Evolutionary conservation across 1,139 yeast genomes (phyloP), one percentile per base, ranked within the genome.

Genomic region (Kluyveromyces sp.): DNA sequence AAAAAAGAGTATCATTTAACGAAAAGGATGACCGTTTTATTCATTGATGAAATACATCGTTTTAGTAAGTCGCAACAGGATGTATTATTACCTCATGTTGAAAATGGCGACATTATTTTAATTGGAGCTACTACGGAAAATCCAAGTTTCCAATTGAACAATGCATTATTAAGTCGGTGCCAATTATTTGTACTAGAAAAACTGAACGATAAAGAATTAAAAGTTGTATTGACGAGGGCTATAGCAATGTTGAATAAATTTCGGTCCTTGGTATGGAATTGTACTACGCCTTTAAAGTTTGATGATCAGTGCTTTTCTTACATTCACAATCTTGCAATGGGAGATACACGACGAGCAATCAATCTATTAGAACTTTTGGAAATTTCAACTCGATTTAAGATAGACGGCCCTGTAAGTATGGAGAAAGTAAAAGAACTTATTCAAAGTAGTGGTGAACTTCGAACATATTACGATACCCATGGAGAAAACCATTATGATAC

Each of bases 91-190:
- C 88, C 88, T 0, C 82, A 79, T 47, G 79, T 84, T 30, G 95
- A 85, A 59, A 72, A 76, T 49, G 89, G 90, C 0, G 69, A 73
- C 4, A 73, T 82, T 4, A 77, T 82, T 0, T 73, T 84, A 3
- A 81, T 92, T 46, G 98, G 98, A 0, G 97, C 98, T 6, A 94
- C 98, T 0, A 92, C 98, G 0, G 98, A 92, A 63, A 94, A 94
- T 60, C 98, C 98, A 1, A 85, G 96, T 30, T 94, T 92, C 64
- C 88, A 86, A 47, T 65, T 92, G 39, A 89, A 89, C 58, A 85
- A 88, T 57, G 97, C 98, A 0, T 67, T 92, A 43, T 69, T 92
- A 33, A 88, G 97, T 10, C 71, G 99, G 52, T 83, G 95, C 69
- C 84, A 92, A 53, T 88, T 94, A 0, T 87, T 92, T 64, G 83